Evolutionary conservation across 2,329 filamentous ascomycete species (phyloP), one percentile per base, ranked within the genome.

Genomic region (Blumeriella jaapii): DNA sequence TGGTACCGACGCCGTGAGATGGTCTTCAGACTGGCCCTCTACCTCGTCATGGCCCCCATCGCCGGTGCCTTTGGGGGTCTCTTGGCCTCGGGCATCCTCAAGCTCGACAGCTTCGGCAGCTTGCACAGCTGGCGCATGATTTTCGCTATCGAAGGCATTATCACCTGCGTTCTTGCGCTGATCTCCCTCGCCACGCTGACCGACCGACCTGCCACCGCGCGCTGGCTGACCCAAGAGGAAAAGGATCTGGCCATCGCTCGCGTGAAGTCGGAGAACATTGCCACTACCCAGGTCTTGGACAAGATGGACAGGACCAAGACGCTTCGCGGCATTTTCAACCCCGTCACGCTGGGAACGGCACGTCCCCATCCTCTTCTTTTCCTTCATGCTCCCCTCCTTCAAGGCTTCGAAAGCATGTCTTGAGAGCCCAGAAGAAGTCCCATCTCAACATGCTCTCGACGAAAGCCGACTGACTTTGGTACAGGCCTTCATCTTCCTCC

Each of bases 1-100:
- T 84, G 78, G 78, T 84, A 83, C 46, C 64, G 76, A n/a, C 64
- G 74, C 19, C 68, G 67, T 31, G 79, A 85, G 55, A 60, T 84
- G 5, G 68, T 73, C 0, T 82, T 82, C 54, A 67, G 78, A 0
- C 60, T 83, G 1, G 70, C 74, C 0, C 59, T 82, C 2, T 83
- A 82, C 57, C 72, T 83, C 36, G 74, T 82, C 37, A 79, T 75
- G 68, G 71, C 77, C 0, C 77, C 78, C 0, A 61, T 84, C 0
- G 78, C 78, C 0, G 78, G 78, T 2, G 78, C 78, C 0, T 83
- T 83, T 45, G 78, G 80, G 13, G 79, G 79, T 0, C 61, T 84
- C 0, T 60, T 84, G 0, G 71, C 72, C 0, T 72, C 65, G 1
- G 78, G 61, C 1, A 83, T 84, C 43, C 61, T 82, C 13, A 73